Evolutionary conservation across 805 yeast genomes (phyloP).

Genomic region (Saccharomycopsis sp.): DNA sequence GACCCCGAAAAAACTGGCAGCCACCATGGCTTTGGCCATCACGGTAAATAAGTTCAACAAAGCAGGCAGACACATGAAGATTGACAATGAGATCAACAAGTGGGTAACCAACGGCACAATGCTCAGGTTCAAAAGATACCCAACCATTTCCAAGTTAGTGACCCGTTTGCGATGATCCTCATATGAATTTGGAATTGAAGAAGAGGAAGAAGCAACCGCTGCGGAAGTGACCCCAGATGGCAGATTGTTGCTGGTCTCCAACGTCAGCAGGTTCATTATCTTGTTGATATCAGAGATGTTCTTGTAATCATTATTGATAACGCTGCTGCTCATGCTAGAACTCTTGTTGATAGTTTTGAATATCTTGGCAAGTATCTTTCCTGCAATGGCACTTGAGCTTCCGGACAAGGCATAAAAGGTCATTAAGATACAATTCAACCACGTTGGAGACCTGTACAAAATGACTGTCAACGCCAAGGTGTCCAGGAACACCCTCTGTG

Average conservation of each 20-base stretch:
- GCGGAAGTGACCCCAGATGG: too few relatives aligned
- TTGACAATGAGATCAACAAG: conserved; percentile 8
- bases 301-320: too few relatives aligned
- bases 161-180: not conserved
- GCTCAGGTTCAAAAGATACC: conserved; percentile 6
- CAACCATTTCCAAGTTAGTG: conserved; percentile 1
- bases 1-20: conserved; percentile 16
- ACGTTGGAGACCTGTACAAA: conserved; percentile 8
- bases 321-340: too few relatives aligned
- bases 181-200: not conserved
- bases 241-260: not conserved
- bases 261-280: not conserved
- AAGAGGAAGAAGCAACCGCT: too few relatives aligned
- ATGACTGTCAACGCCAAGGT: conserved; percentile 13
- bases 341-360: conserved; percentile 3
- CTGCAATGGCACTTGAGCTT: conserved; percentile 13
- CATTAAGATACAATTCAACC: conserved; percentile 8
- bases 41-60: conserved; percentile 9
- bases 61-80: conserved; percentile 10
- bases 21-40: conserved; percentile 12
- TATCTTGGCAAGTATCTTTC: conserved; percentile 9
- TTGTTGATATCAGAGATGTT: conserved; percentile 3
- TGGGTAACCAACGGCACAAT: conserved; percentile 11
- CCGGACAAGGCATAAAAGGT: conserved; percentile 10
- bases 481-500: conserved; percentile 6